These are phyloP conservation scores for Mycena metata DNA, from an alignment of 768 basidiomycete species.

Conservation along the genomic window DNA sequence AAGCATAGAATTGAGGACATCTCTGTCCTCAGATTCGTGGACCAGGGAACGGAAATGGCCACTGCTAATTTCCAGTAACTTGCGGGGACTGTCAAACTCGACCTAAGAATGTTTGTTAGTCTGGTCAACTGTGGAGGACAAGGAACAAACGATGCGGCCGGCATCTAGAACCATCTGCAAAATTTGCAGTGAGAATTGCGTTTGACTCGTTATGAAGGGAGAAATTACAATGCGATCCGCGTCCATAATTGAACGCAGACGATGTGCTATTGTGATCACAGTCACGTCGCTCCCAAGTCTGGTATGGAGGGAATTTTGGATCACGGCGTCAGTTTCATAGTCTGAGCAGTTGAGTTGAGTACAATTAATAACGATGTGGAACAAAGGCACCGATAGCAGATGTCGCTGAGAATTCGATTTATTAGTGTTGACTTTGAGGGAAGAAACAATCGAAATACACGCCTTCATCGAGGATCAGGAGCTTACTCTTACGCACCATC, in stretches of 20 bases:
- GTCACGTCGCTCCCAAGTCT: slow-evolving; percentile 22
- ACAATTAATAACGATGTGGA: too few relatives aligned
- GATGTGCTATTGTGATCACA: slow-evolving; percentile 29
- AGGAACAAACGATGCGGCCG: slow-evolving; percentile 28
- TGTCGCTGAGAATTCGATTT: slow-evolving; percentile 15
- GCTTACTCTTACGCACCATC: slow-evolving; percentile 37
- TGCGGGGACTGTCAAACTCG: slow-evolving; percentile 66
- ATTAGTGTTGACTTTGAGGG: not conserved
- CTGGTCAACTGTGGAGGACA: not conserved
- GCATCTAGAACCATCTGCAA: slow-evolving; percentile 35
- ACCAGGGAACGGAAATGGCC: slow-evolving; percentile 67
- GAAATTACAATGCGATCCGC: slow-evolving; percentile 22
- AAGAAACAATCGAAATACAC: not conserved
- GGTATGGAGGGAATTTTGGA: slow-evolving; percentile 54
- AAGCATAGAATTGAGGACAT: slow-evolving; percentile 60
- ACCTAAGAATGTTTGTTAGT: slow-evolving; percentile 45
- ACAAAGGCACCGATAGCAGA: slow-evolving; percentile 29
- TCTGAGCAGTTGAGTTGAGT: slow-evolving; percentile 18
- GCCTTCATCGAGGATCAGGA: slow-evolving; percentile 41
- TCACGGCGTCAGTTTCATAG: slow-evolving; percentile 54
- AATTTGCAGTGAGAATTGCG: too few relatives aligned
- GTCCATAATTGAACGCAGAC: slow-evolving; percentile 30
- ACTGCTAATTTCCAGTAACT: slow-evolving; percentile 64
- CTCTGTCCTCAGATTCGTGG: slow-evolving; percentile 69
- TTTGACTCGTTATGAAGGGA: not conserved